phyloP scores from a whole-genome alignment of 2,329 filamentous ascomycete species.

The Calonectria henricotiae region DNA sequence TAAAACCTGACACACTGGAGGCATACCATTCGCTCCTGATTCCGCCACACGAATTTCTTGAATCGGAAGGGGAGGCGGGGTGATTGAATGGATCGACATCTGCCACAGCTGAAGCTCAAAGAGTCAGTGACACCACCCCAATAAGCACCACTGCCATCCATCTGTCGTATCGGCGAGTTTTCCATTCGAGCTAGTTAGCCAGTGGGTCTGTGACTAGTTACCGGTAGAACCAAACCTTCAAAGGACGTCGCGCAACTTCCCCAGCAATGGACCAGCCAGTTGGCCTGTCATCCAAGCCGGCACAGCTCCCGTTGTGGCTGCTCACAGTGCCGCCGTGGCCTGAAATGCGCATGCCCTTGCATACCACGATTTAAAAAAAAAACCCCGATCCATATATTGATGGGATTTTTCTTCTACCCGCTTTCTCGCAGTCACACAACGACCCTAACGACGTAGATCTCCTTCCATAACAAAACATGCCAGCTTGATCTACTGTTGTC shows the following conservation, averaged over 20 bases:
- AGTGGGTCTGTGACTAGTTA: background rate
- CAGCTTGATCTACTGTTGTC: background rate
- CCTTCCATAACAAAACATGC: background rate
- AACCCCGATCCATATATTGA: background rate
- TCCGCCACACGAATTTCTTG: background rate
- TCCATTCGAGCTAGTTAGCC: background rate
- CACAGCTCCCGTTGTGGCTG: background rate
- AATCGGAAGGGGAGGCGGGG: background rate
- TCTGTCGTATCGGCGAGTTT: background rate
- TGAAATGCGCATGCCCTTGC: background rate
- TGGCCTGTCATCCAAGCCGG: background rate
- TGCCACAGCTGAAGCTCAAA: background rate
- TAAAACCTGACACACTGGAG: background rate
- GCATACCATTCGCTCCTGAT: background rate
- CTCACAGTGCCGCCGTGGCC: background rate
- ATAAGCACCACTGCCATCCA: background rate
- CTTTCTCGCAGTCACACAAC: background rate
- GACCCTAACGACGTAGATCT: constrained; percentile 4
- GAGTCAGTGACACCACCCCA: background rate
- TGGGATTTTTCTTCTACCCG: constrained; percentile 3
- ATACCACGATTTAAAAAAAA: background rate
- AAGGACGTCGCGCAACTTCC: background rate
- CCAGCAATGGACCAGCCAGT: no score
- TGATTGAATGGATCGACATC: background rate
- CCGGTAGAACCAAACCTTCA: background rate